Evolutionary conservation across 2,329 filamentous ascomycete genomes (phyloP).

Genomic region (Fusarium palustre): DNA sequence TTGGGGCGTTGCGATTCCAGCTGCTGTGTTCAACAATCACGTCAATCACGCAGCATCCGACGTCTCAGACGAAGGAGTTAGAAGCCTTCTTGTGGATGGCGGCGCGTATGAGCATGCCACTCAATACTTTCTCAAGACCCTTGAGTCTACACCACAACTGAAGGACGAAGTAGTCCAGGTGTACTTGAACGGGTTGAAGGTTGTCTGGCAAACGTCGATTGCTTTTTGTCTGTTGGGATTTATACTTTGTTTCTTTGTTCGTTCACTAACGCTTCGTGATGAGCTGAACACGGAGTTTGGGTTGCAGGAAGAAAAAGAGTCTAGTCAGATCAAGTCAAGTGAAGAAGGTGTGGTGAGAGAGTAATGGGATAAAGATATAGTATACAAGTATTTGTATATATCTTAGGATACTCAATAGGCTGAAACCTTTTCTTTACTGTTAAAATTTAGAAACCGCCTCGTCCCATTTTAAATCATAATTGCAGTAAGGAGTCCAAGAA

Average conservation of each 20-base stretch:
- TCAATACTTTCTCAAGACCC: slow-evolving; percentile 25
- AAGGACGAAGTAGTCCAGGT: slow-evolving; percentile 37
- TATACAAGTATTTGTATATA: too few species aligned
- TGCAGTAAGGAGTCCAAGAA: not conserved
- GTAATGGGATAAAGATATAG: not conserved
- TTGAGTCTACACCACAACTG: slow-evolving; percentile 3
- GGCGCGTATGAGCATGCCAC: slow-evolving; percentile 45
- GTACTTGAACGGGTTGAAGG: slow-evolving; percentile 20
- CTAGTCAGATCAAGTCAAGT: not conserved
- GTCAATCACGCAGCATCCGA: slow-evolving; percentile 11
- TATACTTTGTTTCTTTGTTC: slow-evolving; percentile 10
- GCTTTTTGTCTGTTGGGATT: slow-evolving; percentile 1
- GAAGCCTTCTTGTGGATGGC: slow-evolving; percentile 33
- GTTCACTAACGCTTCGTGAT: not conserved
- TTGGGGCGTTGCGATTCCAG: slow-evolving; percentile 60
- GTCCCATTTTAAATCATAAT: not conserved
- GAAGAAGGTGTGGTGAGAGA: not conserved
- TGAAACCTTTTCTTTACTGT: not conserved
- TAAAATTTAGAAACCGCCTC: not conserved
- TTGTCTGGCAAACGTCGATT: slow-evolving; percentile 5
- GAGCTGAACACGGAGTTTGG: slow-evolving; percentile 9
- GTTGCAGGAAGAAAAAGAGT: not conserved
- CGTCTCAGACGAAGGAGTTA: slow-evolving; percentile 20
- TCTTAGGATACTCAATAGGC: too few species aligned
- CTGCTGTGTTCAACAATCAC: slow-evolving; percentile 52